A percentile compares a stretch with the other conserved stretches of the same genome.
phyloP scores from a whole-genome alignment of 768 basidiomycete genomes.

The Lactarius quietus region DNA sequence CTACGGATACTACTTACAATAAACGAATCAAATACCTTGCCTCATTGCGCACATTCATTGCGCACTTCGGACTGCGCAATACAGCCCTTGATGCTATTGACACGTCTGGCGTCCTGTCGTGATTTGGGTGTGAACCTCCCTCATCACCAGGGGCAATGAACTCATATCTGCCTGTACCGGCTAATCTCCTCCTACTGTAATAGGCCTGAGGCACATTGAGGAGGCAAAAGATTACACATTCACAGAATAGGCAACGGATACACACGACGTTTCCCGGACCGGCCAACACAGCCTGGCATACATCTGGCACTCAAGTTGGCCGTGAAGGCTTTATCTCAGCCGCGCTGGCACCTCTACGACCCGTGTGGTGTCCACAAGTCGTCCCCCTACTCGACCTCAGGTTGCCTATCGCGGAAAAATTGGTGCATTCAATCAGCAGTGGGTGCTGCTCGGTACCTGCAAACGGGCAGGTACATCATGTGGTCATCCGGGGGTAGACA shows the following conservation, averaged over 20 bases:
- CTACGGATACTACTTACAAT: neutral
- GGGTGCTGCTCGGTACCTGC: neutral
- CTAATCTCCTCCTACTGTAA: constrained; percentile 7
- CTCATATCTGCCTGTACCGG: constrained; percentile 1
- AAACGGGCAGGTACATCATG: neutral
- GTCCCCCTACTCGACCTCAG: neutral
- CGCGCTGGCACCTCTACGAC: neutral
- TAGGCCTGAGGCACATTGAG: no score
- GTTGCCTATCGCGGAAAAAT: neutral
- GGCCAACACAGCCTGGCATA: neutral
- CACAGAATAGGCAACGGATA: neutral
- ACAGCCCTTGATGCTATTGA: neutral
- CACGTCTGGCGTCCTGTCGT: neutral
- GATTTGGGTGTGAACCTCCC: neutral
- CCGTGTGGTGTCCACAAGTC: no score
- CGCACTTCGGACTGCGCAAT: neutral
- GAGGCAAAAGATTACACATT: no score
- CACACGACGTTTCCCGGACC: neutral
- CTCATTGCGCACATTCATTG: neutral
- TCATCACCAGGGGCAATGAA: constrained; percentile 10
- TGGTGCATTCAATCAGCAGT: neutral
- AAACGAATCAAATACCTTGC: neutral
- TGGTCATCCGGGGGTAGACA: neutral
- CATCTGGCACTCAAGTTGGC: no score
- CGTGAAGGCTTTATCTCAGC: neutral